Percentiles rank a stretch among this genome's conserved stretches.
Evolutionary conservation across 139 green algal genomes (phyloP).

Genomic region (Pseudopediastrum boryanum): DNA sequence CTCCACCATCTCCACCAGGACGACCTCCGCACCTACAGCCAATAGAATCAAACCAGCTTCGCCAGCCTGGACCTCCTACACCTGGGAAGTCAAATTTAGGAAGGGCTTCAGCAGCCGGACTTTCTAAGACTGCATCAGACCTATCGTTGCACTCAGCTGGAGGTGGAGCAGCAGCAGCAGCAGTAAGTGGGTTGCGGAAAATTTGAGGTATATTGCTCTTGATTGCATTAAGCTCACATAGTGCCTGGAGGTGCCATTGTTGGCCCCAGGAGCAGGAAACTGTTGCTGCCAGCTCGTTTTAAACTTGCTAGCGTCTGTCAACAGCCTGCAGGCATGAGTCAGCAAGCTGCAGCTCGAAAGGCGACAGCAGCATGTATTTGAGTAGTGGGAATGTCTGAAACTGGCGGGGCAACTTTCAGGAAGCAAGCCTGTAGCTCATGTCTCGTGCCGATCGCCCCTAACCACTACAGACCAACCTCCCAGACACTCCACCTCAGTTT

Average conservation of each 20-base stretch:
- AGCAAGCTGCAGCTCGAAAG: not conserved
- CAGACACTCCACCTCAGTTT: too few species aligned
- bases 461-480: too few species aligned
- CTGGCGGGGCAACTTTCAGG: too few species aligned
- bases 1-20: not conserved
- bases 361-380: too few species aligned
- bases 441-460: too few species aligned
- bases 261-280: not conserved
- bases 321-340: not conserved
- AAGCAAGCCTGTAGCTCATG: too few species aligned
- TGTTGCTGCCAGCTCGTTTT: not conserved
- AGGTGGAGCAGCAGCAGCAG: conserved; percentile 13
- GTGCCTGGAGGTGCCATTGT: not conserved
- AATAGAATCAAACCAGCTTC: too few species aligned
- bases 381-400: too few species aligned
- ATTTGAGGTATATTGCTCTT: not conserved
- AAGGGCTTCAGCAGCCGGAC: not conserved
- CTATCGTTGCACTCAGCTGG: not conserved
- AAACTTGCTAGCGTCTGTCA: not conserved
- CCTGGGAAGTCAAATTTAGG: too few species aligned
- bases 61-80: not conserved
- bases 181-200: not conserved
- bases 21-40: not conserved
- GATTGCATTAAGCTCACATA: not conserved
- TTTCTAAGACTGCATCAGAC: not conserved